Percentiles rank a stretch among this genome's conserved stretches.
These are phyloP conservation scores for Suhomyces guaymorum DNA, from an alignment of 1,139 yeast species.

Conservation along the genomic window DNA sequence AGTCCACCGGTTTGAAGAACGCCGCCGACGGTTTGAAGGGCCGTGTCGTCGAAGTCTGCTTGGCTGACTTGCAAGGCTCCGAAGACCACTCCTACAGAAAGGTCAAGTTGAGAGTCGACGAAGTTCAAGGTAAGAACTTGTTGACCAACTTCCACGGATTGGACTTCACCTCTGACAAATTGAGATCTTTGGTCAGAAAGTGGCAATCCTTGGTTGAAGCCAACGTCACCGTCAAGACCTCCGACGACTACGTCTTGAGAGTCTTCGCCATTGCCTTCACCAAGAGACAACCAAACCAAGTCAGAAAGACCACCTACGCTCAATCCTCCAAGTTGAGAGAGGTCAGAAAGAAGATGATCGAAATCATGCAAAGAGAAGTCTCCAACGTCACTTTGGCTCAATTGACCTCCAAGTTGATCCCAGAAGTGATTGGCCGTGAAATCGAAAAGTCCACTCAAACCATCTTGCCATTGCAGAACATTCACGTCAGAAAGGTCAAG, in stretches of 20 bases:
- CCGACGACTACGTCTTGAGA: slow-evolving; percentile 53
- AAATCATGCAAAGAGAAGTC: slow-evolving; percentile 55
- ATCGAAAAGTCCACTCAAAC: slow-evolving; percentile 54
- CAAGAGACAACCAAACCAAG: slow-evolving; percentile 54
- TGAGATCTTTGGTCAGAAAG: slow-evolving; percentile 54
- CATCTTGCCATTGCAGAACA: slow-evolving; percentile 54
- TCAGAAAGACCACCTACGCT: slow-evolving; percentile 53
- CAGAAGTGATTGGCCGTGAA: slow-evolving; percentile 56
- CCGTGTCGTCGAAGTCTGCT: slow-evolving; percentile 51
- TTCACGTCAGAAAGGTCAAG: slow-evolving; percentile 55
- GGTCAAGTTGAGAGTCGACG: slow-evolving; percentile 55
- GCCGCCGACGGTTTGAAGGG: slow-evolving; percentile 57
- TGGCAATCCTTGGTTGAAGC: slow-evolving; percentile 58
- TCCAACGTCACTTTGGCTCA: slow-evolving; percentile 52
- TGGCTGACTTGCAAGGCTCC: slow-evolving; percentile 54
- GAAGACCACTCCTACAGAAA: slow-evolving; percentile 56
- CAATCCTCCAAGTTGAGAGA: slow-evolving; percentile 53
- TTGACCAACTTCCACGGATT: slow-evolving; percentile 57
- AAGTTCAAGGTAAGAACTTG: slow-evolving; percentile 56
- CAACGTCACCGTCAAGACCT: slow-evolving; percentile 52
- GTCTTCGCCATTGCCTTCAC: slow-evolving; percentile 55
- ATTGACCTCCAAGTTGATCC: slow-evolving; percentile 52
- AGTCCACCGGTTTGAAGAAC: slow-evolving; percentile 53
- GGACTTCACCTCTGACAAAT: slow-evolving; percentile 52
- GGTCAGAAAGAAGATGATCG: slow-evolving; percentile 53